These are phyloP conservation scores for Globisporangium lucens DNA, from an alignment of 352 stramenopile genomes.

Conservation along the genomic window DNA sequence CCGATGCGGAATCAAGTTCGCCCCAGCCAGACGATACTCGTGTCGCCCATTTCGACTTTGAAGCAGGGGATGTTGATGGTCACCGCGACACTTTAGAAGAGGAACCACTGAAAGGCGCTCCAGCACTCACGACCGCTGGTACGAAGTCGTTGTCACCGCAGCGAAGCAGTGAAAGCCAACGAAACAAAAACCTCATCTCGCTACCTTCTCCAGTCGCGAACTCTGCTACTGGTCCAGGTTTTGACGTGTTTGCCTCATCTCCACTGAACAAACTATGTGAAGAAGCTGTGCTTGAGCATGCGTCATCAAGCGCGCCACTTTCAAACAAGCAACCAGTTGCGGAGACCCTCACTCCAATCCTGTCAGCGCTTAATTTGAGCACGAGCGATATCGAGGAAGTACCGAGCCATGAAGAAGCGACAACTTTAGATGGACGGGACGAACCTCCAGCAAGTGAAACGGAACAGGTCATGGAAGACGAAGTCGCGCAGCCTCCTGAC, in stretches of 20 bases:
- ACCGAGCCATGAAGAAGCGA: not conserved
- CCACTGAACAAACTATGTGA: not conserved
- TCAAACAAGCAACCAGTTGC: not conserved
- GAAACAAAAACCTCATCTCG: conserved; percentile 28
- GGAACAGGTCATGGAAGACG: not conserved
- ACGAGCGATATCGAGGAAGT: not conserved
- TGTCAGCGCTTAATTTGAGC: not conserved
- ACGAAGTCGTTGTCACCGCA: not conserved
- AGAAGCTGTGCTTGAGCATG: not conserved
- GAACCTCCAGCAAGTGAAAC: not conserved
- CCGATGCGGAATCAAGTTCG: not conserved
- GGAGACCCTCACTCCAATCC: not conserved
- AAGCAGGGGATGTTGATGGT: not conserved
- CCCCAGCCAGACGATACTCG: conserved; percentile 5
- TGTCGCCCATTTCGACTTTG: conserved; percentile 1
- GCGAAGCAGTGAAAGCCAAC: not conserved
- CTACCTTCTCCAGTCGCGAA: conserved; percentile 37
- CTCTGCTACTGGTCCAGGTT: not conserved
- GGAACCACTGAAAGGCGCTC: not conserved
- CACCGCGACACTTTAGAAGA: not conserved
- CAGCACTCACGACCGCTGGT: not conserved
- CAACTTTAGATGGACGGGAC: not conserved
- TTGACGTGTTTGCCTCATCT: conserved; percentile 16
- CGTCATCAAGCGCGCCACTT: not conserved
- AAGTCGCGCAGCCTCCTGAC: not conserved